Conservation (phyloP, 805 yeast species). For the Candida krabiensis region DNA sequence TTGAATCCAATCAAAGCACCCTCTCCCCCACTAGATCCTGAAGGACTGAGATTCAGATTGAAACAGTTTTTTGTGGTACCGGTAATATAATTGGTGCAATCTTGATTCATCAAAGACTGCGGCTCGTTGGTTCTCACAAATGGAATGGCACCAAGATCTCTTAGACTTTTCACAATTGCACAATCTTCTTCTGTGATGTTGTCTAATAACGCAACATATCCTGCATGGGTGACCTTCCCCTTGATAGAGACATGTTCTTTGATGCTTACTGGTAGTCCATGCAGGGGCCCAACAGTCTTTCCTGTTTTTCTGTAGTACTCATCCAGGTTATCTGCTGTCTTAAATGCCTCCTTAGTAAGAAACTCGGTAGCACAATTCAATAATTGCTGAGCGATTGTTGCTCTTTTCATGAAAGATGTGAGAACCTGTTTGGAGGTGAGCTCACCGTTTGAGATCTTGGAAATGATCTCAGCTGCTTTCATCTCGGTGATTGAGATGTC, state of each 20-base stretch:
- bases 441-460: slow-evolving; percentile 24
- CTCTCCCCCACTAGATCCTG: slow-evolving; percentile 69
- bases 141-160: slow-evolving; percentile 52
- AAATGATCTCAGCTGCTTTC: slow-evolving; percentile 20
- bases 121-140: slow-evolving; percentile 58
- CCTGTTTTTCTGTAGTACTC: slow-evolving; percentile 46
- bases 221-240: slow-evolving; percentile 51
- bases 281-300: slow-evolving; percentile 57
- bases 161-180: slow-evolving; percentile 38
- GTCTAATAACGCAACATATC: slow-evolving; percentile 40
- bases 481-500: slow-evolving; percentile 44
- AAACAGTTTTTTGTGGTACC: slow-evolving; percentile 52
- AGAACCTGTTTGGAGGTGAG: slow-evolving; percentile 47
- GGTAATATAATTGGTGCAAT: slow-evolving; percentile 48
- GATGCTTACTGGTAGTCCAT: slow-evolving; percentile 55
- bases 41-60: slow-evolving; percentile 52
- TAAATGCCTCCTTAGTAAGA: slow-evolving; percentile 59
- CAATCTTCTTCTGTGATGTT: slow-evolving; percentile 35
- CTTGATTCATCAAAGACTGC: slow-evolving; percentile 55
- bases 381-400: slow-evolving; percentile 58
- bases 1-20: slow-evolving; percentile 55
- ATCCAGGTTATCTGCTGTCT: slow-evolving; percentile 56
- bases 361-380: slow-evolving; percentile 40
- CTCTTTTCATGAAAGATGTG: slow-evolving; percentile 55
- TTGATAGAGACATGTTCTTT: slow-evolving; percentile 47